Base-by-base conservation (phyloP, 2,329 filamentous ascomycete species). In the Fusarium sp. region DNA sequence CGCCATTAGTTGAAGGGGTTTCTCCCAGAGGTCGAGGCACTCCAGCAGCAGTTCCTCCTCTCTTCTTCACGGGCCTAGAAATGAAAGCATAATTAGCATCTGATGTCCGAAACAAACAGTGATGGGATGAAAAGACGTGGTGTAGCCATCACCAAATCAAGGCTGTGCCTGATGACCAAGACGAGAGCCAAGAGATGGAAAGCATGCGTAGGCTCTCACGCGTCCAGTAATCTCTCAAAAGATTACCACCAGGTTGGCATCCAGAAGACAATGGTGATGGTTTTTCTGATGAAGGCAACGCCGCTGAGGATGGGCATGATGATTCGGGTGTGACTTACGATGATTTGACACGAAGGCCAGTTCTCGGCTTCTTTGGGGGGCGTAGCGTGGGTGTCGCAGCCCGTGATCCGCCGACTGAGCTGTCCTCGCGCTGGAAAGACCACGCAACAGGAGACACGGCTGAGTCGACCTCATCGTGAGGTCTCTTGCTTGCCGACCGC, bases 61-160 rank as follows among this genome's bases (percentile, higher is more conserved):
- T 91, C 81, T 91, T 93, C 82, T 94, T 94, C 44, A 80, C 75
- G 13, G 92, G 92, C 70, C 92, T 94, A 76, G 48, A 69, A 39
- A 55, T 41, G 75, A 67, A 71, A 50, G 72, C 53, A 54, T 67
- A 65, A 67, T 75, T 67, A 76, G 75, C 63, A 63, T 37, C 19
- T 50, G 48, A 33, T 49, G 43, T 33, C 14, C 20, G 13, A 41
- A 39, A 4, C 14, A 23, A 30, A 35, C 13, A 10, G 19, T 32
- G 30, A 41, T 32, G 27, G 20, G 41, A 35, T 43, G 43, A 17
- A 17, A 35, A 11, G 9, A 39, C 41, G n/a, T 35, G 11, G 37
- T 13, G 53, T 43, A 19, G 41, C 37, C 46, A 30, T 44, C 37
- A 39, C 27, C 37, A 25, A 47, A 35, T 30, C 45, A 62, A 39